phyloP scores from a whole-genome alignment of 805 yeast species.

The Kuraishia hungarica region DNA sequence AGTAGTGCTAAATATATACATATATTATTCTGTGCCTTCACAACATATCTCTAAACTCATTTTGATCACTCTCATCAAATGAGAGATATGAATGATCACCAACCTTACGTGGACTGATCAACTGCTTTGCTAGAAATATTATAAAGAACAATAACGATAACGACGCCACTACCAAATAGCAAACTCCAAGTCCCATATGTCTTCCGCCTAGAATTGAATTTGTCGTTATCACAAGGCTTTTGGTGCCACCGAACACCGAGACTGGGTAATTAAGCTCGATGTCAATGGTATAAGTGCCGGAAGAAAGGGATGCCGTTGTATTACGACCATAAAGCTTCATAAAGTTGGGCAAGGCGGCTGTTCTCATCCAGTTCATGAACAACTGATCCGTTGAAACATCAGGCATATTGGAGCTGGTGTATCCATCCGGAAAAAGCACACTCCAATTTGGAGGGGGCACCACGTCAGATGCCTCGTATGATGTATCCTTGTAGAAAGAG shows the following conservation, averaged over 20 bases:
- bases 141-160: slow-evolving; percentile 63
- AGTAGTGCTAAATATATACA: too few species aligned
- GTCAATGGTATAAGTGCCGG: slow-evolving; percentile 64
- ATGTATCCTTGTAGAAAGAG: slow-evolving; percentile 62
- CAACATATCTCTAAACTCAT: slow-evolving; percentile 10
- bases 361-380: slow-evolving; percentile 96
- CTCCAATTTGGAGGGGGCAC: slow-evolving; percentile 96
- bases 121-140: slow-evolving; percentile 69
- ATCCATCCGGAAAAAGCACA: slow-evolving; percentile 74
- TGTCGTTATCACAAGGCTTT: slow-evolving; percentile 73
- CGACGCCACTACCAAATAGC: slow-evolving; percentile 80
- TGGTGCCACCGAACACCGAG: slow-evolving; percentile 78
- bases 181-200: slow-evolving; percentile 74
- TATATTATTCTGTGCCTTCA: neutral
- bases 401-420: slow-evolving; percentile 75
- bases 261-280: slow-evolving; percentile 80
- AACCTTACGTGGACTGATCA: slow-evolving; percentile 74
- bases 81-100: slow-evolving; percentile 72
- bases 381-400: slow-evolving; percentile 71
- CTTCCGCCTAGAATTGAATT: slow-evolving; percentile 83
- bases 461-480: slow-evolving; percentile 57
- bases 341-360: slow-evolving; percentile 88
- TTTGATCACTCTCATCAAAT: slow-evolving; percentile 11
- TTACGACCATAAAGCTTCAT: slow-evolving; percentile 77
- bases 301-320: slow-evolving; percentile 40